Conservation (phyloP, 2,329 filamentous ascomycete genomes). For the Paecilomyces formosus region DNA sequence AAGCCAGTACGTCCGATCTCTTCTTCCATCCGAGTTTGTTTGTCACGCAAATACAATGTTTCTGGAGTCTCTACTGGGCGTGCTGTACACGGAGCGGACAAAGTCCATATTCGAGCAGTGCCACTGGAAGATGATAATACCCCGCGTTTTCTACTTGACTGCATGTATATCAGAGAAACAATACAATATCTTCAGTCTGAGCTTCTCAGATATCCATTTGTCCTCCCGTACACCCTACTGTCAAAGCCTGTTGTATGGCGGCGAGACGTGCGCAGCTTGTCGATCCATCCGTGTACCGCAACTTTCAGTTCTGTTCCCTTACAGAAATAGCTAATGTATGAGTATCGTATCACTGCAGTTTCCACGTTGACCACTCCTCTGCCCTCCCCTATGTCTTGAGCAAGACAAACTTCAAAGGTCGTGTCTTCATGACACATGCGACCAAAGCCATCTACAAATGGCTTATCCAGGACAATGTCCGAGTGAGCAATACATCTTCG, state of each 20-base stretch:
- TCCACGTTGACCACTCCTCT: conserved; percentile 96
- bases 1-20: conserved; percentile 74
- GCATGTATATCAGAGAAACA: conserved; percentile 31
- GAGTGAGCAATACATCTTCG: conserved; percentile 66
- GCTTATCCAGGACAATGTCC: conserved; percentile 94
- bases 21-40: conserved; percentile 9
- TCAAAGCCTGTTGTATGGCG: background rate
- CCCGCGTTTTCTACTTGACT: conserved; percentile 6
- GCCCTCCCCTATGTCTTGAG: conserved; percentile 95
- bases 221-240: conserved; percentile 10
- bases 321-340: conserved; percentile 19
- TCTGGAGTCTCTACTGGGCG: background rate
- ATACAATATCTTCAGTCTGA: conserved; percentile 18
- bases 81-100: background rate
- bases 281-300: background rate
- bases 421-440: conserved; percentile 98
- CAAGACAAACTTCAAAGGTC: conserved; percentile 94
- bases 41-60: conserved; percentile 2
- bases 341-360: conserved; percentile 50
- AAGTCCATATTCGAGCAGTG: background rate
- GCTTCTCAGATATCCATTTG: conserved; percentile 8
- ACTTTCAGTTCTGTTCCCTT: background rate
- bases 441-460: conserved; percentile 99
- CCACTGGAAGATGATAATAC: conserved; percentile 6
- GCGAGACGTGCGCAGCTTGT: background rate